These are phyloP conservation scores for Mucor racemosus DNA, from an alignment of 371 early-diverging fungal genomes.

Conservation along the genomic window DNA sequence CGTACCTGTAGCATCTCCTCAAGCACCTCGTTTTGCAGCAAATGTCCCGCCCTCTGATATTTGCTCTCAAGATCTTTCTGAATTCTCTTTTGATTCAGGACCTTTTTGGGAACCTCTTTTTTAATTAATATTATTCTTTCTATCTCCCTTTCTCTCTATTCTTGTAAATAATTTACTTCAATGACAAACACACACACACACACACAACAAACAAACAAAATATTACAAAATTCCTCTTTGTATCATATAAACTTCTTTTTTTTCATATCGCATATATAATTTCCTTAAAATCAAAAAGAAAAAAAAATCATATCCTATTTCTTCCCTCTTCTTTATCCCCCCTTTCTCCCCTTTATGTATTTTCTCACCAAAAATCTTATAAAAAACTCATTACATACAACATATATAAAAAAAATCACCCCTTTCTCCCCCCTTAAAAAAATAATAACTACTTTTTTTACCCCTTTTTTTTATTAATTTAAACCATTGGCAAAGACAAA, in stretches of 20 bases:
- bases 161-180: conserved; percentile 18
- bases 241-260: conserved; percentile 9
- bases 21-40: conserved; percentile 22
- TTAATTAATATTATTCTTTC: conserved; percentile 17
- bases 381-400: conserved; percentile 8
- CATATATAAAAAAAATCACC: background rate
- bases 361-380: background rate
- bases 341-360: background rate
- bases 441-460: background rate
- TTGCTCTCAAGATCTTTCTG: conserved; percentile 39
- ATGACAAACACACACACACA: conserved; percentile 1
- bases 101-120: conserved; percentile 39
- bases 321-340: background rate
- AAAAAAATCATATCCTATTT: background rate
- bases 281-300: conserved; percentile 3
- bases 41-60: conserved; percentile 38
- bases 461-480: background rate
- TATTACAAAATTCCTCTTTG: conserved; percentile 10
- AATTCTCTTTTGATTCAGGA: conserved; percentile 43
- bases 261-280: conserved; percentile 4
- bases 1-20: conserved; percentile 4
- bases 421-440: background rate
- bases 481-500: background rate
- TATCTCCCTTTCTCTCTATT: conserved; percentile 10
- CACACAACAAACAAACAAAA: conserved; percentile 10